Evolutionary conservation across 75 land plant species (phyloP).

Genomic region (Adiantum capillusveneris): DNA sequence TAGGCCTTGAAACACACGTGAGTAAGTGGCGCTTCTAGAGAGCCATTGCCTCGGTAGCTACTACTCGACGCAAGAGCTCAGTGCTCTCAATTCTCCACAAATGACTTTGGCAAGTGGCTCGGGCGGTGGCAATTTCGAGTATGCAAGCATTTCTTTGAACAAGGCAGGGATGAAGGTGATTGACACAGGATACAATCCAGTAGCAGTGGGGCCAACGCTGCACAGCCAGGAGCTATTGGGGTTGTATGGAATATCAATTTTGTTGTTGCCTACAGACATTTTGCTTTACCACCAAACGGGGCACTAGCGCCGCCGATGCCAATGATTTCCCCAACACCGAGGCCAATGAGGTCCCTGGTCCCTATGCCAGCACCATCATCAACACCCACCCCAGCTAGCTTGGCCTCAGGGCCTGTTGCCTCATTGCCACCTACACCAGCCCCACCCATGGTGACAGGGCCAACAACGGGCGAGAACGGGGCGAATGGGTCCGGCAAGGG

Average conservation of each 20-base stretch:
- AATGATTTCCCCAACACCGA: no score
- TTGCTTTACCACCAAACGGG: no score
- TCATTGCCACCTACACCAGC: no score
- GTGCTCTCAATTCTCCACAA: neutral
- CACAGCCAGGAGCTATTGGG: conserved; percentile 12
- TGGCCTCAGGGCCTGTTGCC: no score
- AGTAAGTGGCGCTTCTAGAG: conserved; percentile 21
- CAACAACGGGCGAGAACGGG: no score
- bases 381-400: no score
- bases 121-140: neutral
- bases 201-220: neutral
- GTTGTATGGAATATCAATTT: conserved; percentile 13
- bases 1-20: no score
- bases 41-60: conserved; percentile 15
- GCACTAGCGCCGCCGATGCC: no score
- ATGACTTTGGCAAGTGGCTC: conserved; percentile 8
- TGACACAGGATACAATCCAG: conserved; percentile 10
- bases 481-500: no score
- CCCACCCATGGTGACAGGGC: no score
- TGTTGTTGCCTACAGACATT: conserved; percentile 19
- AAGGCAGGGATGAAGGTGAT: conserved; percentile 2
- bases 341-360: no score
- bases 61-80: conserved; percentile 8
- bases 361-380: no score
- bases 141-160: neutral